A percentile compares a stretch with the other conserved stretches of the same genome.
phyloP scores from a whole-genome alignment of 1,284 basidiomycete species.

The Cryptococcus maquisensis region DNA sequence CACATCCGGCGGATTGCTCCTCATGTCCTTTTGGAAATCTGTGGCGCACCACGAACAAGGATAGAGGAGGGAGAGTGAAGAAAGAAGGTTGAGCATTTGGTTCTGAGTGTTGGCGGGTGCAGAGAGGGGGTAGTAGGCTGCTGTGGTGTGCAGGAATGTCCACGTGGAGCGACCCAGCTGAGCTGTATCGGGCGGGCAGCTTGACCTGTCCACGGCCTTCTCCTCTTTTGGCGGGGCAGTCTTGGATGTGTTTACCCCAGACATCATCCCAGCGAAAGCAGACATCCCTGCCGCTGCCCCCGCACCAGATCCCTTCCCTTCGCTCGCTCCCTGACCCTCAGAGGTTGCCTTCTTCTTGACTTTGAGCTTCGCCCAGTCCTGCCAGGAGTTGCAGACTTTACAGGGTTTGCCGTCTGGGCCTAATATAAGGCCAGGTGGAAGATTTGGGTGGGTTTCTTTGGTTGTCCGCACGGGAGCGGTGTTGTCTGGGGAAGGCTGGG shows the following conservation, averaged over 20 bases:
- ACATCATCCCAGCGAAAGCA: conserved; percentile 25
- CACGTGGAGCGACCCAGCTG: conserved; percentile 84
- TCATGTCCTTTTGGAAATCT: conserved; percentile 65
- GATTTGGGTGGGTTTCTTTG: conserved; percentile 45
- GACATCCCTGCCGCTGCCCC: conserved; percentile 14
- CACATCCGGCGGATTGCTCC: conserved; percentile 66
- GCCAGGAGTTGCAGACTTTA: conserved; percentile 80
- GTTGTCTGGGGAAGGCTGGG: background rate
- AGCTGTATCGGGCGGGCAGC: conserved; percentile 84
- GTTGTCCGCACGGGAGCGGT: conserved; percentile 28
- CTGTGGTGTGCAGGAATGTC: conserved; percentile 91
- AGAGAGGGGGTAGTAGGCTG: conserved; percentile 82
- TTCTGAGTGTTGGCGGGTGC: conserved; percentile 67
- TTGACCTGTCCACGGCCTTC: conserved; percentile 49
- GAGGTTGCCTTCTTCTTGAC: conserved; percentile 37
- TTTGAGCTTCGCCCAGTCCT: conserved; percentile 60
- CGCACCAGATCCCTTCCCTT: background rate
- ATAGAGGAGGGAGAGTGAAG: conserved; percentile 73
- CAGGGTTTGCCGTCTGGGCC: conserved; percentile 91
- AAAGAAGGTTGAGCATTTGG: conserved; percentile 74
- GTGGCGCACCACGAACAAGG: conserved; percentile 79
- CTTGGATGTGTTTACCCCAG: conserved; percentile 2
- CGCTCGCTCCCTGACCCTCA: conserved; percentile 7
- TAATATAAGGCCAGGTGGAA: conserved; percentile 74
- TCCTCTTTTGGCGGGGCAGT: conserved; percentile 2